Evolutionary conservation across 1,284 basidiomycete genomes (phyloP), one percentile per base, ranked within the genome.

Genomic region (Cystobasidiaceae sp.): DNA sequence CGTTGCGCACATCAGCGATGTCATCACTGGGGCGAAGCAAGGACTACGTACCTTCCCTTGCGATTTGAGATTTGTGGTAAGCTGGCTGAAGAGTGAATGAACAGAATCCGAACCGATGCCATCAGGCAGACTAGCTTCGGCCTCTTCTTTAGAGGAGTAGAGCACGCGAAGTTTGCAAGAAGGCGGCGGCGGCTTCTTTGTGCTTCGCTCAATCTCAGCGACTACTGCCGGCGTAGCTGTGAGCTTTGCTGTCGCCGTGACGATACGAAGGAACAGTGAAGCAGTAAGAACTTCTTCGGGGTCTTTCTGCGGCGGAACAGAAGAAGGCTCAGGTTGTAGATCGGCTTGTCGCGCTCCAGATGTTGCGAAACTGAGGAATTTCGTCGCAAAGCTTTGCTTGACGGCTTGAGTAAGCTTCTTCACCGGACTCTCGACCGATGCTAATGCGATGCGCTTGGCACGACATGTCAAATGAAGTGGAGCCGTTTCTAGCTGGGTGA

Each of bases 121-220:
- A 11, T 63, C 66, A 30, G 51, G 17, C 17, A 21, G 52, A 49
- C 74, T 76, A n/a, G 76, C 84, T 69, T 93, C 89, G 73, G 88
- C 91, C 73, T 91, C 89, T 50, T 89, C 86, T 72, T 92, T 91
- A 5, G 88, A 87, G 0, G 93, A 94, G 79, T 90, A 97, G 45
- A 98, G 91, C 21, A 98, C 79, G 70, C 89, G 86, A 63, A 90
- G 87, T 51, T 83, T 85, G 74, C 93, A 85, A 59, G 80, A 83
- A 7, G 79, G 80, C 0, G 96, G 96, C 0, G 92, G 88, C 44
- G 89, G 86, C 81, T 98, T 98, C 82, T 97, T 97, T 0, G 93
- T 98, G 8, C 91, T 90, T 54, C 94, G 82, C 71, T 91, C 84
- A 33, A 98, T 81, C 75, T 97, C 94, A 1, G 81, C 76, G 0